Conservation (phyloP, 148 eudicot genomes). For the Cornus suecica region DNA sequence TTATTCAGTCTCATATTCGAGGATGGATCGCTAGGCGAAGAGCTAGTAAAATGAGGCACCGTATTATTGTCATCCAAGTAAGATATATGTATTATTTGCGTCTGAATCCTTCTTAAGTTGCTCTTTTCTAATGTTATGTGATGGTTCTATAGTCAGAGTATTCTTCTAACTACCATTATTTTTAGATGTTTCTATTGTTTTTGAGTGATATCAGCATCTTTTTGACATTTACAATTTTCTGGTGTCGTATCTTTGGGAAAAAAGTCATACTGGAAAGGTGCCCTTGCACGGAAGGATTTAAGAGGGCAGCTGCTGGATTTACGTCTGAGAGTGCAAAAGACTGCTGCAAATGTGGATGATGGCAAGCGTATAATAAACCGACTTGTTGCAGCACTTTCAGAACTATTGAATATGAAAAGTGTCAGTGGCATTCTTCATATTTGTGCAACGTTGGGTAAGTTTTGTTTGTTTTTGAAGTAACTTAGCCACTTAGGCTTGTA, state of each 20-base stretch:
- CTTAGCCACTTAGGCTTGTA: background rate
- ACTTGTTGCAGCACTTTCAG: slow-evolving; percentile 76
- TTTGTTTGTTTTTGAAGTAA: background rate
- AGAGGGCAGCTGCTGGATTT: slow-evolving; percentile 64
- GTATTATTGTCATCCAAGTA: slow-evolving; percentile 42
- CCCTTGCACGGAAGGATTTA: slow-evolving; percentile 60
- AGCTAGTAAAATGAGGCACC: slow-evolving; percentile 29
- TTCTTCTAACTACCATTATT: background rate
- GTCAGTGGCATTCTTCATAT: slow-evolving; percentile 83
- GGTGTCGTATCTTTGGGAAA: slow-evolving; percentile 6
- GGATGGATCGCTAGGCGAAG: slow-evolving; percentile 47
- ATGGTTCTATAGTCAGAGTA: background rate
- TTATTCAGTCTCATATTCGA: slow-evolving; percentile 68
- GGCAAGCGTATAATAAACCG: slow-evolving; percentile 85
- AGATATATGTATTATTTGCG: background rate
- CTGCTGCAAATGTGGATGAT: slow-evolving; percentile 81
- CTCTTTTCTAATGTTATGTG: background rate
- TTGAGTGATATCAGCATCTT: background rate
- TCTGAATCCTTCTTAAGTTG: background rate
- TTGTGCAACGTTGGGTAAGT: slow-evolving; percentile 78
- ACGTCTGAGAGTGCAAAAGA: slow-evolving; percentile 64
- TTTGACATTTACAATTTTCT: background rate
- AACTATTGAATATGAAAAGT: slow-evolving; percentile 77
- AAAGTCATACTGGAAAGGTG: slow-evolving; percentile 89
- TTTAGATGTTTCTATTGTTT: no score